Evolutionary conservation across 805 yeast genomes (phyloP), one percentile per base, ranked within the genome.

Genomic region (Wilhelminamyces savonicus): DNA sequence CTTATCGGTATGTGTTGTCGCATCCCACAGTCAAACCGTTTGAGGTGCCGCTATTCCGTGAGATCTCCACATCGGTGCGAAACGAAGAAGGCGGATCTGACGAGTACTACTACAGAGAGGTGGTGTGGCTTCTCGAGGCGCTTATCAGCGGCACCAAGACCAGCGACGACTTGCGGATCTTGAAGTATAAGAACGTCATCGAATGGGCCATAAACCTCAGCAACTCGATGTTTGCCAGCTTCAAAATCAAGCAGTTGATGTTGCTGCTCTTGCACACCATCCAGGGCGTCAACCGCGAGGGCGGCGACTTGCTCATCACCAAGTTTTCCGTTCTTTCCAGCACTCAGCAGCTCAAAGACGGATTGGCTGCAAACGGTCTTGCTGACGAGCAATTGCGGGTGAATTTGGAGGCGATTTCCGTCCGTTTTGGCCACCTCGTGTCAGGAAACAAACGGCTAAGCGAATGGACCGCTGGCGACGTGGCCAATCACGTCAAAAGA

Each of bases 161-260:
- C 13, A 19, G 29, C 10, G 50, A 52, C 7, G 94, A 86, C 46
- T 62, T 83, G 29, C 56, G 63, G 16, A 48, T 76, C 2, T 50
- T 83, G 31, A 63, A 69, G 35, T 61, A 57, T 28, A 67, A 61
- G 31, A 78, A 77, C 5, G 66, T 81, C 3, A 52, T 85, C 32
- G 96, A 86, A 40, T 76, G 86, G 78, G 38, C 74, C 2, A 41
- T 81, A 46, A 75, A 76, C 35, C 54, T 81, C 31, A 39, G 59
- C 21, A 66, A 66, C 36, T 66, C 78, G 5, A 78, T 81, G 20
- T 76, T 66, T 40, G 35, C 66, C 15, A 56, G 57, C 23, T 40
- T 56, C 18, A 59, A 58, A 23, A 39, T 75, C 23, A 64, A 62
- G 25, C 50, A 54, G 3, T 50, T 58, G 28, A 50, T 80, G 5